These are phyloP conservation scores for Poterioochromonas sp. DNA, from an alignment of 352 stramenopile genomes.

Conservation along the genomic window DNA sequence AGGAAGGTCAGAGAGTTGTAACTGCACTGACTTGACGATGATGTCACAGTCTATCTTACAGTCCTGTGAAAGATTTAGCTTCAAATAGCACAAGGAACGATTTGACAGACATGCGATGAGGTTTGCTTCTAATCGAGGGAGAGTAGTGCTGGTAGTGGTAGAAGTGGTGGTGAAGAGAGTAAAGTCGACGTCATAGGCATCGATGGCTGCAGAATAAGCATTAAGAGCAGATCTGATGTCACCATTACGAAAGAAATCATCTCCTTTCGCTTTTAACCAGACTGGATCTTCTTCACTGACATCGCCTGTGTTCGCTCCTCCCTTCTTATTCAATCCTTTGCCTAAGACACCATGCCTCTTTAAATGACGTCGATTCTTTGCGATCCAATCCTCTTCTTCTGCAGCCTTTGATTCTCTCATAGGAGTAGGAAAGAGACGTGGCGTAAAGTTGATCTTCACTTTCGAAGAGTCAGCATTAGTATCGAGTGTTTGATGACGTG, in stretches of 20 bases:
- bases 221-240: constrained; percentile 43
- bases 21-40: constrained; percentile 4
- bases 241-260: constrained; percentile 47
- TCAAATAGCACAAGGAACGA: constrained; percentile 33
- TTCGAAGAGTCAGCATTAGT: neutral
- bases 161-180: too few species aligned
- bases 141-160: too few species aligned
- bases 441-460: constrained; percentile 47
- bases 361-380: constrained; percentile 46
- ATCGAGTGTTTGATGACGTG: neutral
- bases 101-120: too few species aligned
- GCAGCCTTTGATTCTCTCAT: constrained; percentile 48
- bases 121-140: too few species aligned
- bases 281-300: constrained; percentile 50
- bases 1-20: constrained; percentile 17
- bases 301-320: constrained; percentile 27
- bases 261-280: constrained; percentile 53
- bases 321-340: neutral
- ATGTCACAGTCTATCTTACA: constrained; percentile 37
- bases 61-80: neutral
- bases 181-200: constrained; percentile 34
- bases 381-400: constrained; percentile 53
- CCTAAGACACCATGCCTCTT: constrained; percentile 36
- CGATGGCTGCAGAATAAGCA: constrained; percentile 40
- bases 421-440: constrained; percentile 51